These are phyloP conservation scores for Fraxinus paxiana DNA, from an alignment of 305 asterid genomes.

Conservation along the genomic window DNA sequence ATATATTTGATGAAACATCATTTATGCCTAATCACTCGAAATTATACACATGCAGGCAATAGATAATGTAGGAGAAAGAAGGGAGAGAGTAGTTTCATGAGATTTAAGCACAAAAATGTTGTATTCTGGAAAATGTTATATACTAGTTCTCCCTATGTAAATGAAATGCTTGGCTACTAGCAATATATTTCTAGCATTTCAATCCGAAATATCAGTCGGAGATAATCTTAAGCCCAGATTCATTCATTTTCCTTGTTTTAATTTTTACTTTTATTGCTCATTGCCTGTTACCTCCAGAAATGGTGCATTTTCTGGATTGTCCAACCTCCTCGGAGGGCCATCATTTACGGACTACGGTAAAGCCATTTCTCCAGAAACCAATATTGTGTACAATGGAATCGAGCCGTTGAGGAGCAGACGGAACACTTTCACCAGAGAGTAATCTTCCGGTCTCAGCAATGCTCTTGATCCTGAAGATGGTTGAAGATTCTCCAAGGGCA, in stretches of 20 bases:
- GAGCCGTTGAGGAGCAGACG: slow-evolving; percentile 64
- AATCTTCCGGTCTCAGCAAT: slow-evolving; percentile 72
- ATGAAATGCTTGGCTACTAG: not conserved
- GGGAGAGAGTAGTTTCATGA: not conserved
- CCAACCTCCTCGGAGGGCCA: slow-evolving; percentile 85
- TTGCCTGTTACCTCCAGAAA: slow-evolving; percentile 60
- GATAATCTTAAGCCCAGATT: not conserved
- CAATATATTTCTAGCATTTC: not conserved
- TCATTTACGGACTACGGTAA: slow-evolving; percentile 73
- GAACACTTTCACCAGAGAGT: slow-evolving; percentile 63
- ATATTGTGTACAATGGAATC: slow-evolving; percentile 67
- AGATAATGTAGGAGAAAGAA: not conserved
- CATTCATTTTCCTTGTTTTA: not conserved
- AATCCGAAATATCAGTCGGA: not conserved
- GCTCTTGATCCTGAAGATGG: slow-evolving; percentile 79
- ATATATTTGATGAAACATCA: not conserved
- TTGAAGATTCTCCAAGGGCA: slow-evolving; percentile 46
- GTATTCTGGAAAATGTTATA: not conserved
- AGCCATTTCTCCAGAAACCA: slow-evolving; percentile 94
- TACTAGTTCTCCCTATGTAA: not conserved
- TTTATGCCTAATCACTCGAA: not conserved
- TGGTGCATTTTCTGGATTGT: slow-evolving; percentile 76
- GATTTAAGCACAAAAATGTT: not conserved
- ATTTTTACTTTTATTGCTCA: not conserved
- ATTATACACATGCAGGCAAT: not conserved